Evolutionary conservation across 1,284 basidiomycete genomes (phyloP).

Genomic region (Papiliotrema terrestris): DNA sequence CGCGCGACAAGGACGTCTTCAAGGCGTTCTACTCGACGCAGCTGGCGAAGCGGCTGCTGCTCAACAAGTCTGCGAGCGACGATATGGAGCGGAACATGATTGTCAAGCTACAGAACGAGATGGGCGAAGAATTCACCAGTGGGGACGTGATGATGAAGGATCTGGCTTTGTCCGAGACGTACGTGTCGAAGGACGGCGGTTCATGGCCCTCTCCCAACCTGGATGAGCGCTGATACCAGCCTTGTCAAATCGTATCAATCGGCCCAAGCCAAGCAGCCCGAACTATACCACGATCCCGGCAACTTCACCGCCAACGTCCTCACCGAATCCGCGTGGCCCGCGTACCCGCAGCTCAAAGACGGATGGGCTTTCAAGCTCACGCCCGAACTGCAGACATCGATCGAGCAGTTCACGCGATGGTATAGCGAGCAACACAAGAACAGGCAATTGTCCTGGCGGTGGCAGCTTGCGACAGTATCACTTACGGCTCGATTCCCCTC

Average conservation of each 20-base stretch:
- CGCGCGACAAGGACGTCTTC: conserved; percentile 84
- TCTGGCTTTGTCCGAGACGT: conserved; percentile 47
- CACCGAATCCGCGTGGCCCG: conserved; percentile 58
- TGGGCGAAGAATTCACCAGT: conserved; percentile 50
- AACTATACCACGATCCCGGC: conserved; percentile 42
- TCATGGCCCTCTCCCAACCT: too few species aligned
- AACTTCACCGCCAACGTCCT: conserved; percentile 55
- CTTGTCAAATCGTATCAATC: conserved; percentile 52
- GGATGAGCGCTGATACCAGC: conserved; percentile 18
- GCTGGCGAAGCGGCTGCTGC: conserved; percentile 80
- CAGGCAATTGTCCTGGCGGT: conserved; percentile 74
- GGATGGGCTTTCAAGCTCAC: conserved; percentile 42
- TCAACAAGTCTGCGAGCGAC: conserved; percentile 81
- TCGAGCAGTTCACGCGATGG: conserved; percentile 62
- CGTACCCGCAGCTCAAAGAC: conserved; percentile 46
- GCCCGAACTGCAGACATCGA: conserved; percentile 64
- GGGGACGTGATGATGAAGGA: conserved; percentile 53
- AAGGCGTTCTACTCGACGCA: conserved; percentile 90
- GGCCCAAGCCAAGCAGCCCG: conserved; percentile 43
- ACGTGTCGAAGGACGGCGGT: conserved; percentile 20
- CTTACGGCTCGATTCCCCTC: conserved; percentile 65
- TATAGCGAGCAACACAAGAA: conserved; percentile 73
- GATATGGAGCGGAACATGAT: conserved; percentile 89
- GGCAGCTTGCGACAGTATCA: conserved; percentile 72
- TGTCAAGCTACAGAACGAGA: conserved; percentile 73